Base-by-base conservation (phyloP, 129 eudicot species). In the Artemisia annua region DNA sequence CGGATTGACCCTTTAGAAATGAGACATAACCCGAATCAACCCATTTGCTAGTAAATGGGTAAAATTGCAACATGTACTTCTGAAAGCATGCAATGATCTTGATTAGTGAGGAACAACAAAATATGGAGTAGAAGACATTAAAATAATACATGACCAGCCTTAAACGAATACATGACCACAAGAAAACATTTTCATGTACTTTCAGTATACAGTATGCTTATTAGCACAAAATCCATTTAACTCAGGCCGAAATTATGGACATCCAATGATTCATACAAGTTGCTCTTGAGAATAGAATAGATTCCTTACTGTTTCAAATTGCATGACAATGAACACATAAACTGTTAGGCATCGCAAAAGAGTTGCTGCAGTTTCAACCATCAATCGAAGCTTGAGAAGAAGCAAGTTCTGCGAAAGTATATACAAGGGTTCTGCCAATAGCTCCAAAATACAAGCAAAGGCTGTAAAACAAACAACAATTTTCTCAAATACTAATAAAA, bases 381-480 rank as follows among this genome's bases (percentile, higher is more conserved):
- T 73, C 84, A 95, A 83, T 30, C 96, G 87, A 70, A 95, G 78
- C 80, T 82, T 91, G 75, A 95, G 90, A 46, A 91, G 93, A 69
- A 86, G 88, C 84, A 91, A 68, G 65, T 85, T 88, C 80, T 95
- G 96, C 53, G 97, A 89, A 58, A 95, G 94, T 63, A 95, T 90
- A 82, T 95, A 95, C 68, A 95, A 84, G 15, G 99, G 99, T 69
- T 95, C 99, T 13, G 99, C 97, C 78, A 90, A 74, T 14, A 88
- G 91, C 89, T 95, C 99, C 68, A 95, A 76, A 32, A 86, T 69
- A 77, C 99, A 95, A 48, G 95, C 90, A 75, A 90, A 78, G 49
- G 91, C 99, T 90, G 86, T 75, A 70, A 35, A 43, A 64, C 52
- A 4, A 2, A 51, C 66, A 68, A 15, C 58, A 82, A 63, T 60